Evolutionary conservation across 1,284 basidiomycete genomes (phyloP).

Genomic region (Wallemia ichthyophaga): DNA sequence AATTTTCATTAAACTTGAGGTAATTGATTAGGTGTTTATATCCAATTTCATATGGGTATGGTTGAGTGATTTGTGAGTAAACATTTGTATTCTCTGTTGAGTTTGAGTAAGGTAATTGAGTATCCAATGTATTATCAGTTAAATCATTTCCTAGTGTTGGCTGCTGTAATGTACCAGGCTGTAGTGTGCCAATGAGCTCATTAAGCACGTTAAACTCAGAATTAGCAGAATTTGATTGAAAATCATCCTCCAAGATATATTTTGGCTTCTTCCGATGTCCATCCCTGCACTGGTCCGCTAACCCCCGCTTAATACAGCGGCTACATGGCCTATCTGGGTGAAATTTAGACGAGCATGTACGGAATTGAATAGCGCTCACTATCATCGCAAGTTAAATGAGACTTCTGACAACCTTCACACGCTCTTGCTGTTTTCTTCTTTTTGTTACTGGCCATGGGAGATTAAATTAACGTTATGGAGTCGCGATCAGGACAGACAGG

Average conservation of each 20-base stretch:
- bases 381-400: background rate
- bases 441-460: background rate
- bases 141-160: background rate
- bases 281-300: background rate
- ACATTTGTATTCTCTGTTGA: background rate
- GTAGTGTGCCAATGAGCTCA: background rate
- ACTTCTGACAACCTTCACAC: background rate
- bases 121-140: background rate
- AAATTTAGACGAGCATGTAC: background rate
- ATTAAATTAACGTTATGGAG: background rate
- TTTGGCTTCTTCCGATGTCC: background rate
- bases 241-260: background rate
- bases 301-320: background rate
- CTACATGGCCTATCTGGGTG: background rate
- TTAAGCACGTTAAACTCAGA: background rate
- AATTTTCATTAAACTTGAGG: background rate
- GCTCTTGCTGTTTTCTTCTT: background rate
- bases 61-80: background rate
- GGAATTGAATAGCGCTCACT: background rate
- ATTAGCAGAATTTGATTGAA: background rate
- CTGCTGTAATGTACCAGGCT: background rate
- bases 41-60: background rate
- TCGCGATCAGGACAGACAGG: background rate
- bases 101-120: background rate
- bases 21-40: background rate